Percentiles rank a stretch among this genome's conserved stretches.
Evolutionary conservation across 306 rosid genomes (phyloP).

Genomic region (Cicer judaicum): DNA sequence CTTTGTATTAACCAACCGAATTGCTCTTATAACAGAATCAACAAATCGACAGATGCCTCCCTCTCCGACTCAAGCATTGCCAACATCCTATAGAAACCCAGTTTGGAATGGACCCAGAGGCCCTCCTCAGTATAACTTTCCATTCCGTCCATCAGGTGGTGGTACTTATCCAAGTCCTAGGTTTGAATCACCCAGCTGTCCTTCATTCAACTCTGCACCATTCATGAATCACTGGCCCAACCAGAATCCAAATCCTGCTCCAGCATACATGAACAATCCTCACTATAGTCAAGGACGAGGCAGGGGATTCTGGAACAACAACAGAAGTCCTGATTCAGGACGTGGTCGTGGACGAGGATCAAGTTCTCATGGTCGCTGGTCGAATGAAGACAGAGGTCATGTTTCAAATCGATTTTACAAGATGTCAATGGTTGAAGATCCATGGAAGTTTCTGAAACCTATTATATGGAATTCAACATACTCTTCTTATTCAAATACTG

Average conservation of each 20-base stretch:
- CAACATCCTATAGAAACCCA: constrained; percentile 51
- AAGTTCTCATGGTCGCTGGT: constrained; percentile 51
- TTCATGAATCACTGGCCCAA: constrained; percentile 46
- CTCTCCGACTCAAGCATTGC: constrained; percentile 51
- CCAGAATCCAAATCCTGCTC: constrained; percentile 54
- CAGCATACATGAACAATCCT: constrained; percentile 54
- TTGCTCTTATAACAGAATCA: constrained; percentile 51
- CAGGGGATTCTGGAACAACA: constrained; percentile 47
- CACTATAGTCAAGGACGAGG: constrained; percentile 62
- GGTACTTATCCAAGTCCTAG: constrained; percentile 51
- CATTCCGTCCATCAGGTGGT: constrained; percentile 47
- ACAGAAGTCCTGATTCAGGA: constrained; percentile 55
- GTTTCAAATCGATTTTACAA: constrained; percentile 55
- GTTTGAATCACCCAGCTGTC: constrained; percentile 51
- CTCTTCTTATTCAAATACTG: constrained; percentile 21
- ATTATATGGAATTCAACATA: constrained; percentile 50
- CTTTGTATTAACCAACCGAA: background rate
- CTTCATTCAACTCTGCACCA: constrained; percentile 46
- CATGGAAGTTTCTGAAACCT: constrained; percentile 76
- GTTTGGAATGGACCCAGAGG: constrained; percentile 60
- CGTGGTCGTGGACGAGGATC: constrained; percentile 57
- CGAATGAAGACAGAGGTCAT: constrained; percentile 32
- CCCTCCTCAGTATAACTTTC: constrained; percentile 46
- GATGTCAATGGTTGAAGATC: constrained; percentile 88
- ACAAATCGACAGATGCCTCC: constrained; percentile 55